Percentiles rank a stretch among this genome's conserved stretches.
Conservation (phyloP, 768 basidiomycete species). For the Calocera viscosa region DNA sequence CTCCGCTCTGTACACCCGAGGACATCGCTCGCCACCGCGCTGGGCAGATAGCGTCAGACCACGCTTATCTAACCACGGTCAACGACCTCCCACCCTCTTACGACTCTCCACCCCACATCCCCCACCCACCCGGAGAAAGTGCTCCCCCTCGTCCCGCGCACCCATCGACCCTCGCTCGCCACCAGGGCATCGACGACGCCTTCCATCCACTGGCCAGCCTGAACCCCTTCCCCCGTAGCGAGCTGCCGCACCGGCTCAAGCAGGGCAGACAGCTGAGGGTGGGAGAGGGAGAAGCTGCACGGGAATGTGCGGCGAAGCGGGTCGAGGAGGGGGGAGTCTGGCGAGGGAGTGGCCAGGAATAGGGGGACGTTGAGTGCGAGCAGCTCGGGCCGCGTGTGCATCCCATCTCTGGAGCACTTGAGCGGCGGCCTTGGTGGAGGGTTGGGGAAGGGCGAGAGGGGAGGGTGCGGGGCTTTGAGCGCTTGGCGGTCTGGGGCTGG, state of each 20-base stretch:
- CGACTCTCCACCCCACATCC: slow-evolving; percentile 5
- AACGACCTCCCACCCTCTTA: neutral
- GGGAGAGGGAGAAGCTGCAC: slow-evolving; percentile 43
- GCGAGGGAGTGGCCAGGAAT: slow-evolving; percentile 54
- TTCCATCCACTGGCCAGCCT: neutral
- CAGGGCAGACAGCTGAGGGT: neutral
- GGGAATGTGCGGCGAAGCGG: slow-evolving; percentile 46
- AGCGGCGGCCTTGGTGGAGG: slow-evolving; percentile 15
- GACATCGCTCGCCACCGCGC: too few species aligned
- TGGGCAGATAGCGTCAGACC: too few species aligned
- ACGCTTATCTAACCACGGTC: neutral
- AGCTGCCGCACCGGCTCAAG: neutral
- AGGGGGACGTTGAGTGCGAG: slow-evolving; percentile 43
- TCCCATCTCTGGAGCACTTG: slow-evolving; percentile 32
- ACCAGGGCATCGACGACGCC: neutral
- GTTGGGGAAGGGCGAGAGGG: slow-evolving; percentile 18
- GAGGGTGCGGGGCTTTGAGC: slow-evolving; percentile 23
- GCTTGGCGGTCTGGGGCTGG: slow-evolving; percentile 18
- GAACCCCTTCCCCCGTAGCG: neutral
- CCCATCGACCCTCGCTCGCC: neutral
- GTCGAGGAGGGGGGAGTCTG: slow-evolving; percentile 34
- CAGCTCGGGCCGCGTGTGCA: slow-evolving; percentile 29
- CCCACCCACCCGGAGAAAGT: slow-evolving; percentile 3
- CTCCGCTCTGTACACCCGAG: too few species aligned
- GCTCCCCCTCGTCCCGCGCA: neutral